Evolutionary conservation across 192 early-diverging fungal genomes (phyloP).

Genomic region (Coemansia guatemalensis): DNA sequence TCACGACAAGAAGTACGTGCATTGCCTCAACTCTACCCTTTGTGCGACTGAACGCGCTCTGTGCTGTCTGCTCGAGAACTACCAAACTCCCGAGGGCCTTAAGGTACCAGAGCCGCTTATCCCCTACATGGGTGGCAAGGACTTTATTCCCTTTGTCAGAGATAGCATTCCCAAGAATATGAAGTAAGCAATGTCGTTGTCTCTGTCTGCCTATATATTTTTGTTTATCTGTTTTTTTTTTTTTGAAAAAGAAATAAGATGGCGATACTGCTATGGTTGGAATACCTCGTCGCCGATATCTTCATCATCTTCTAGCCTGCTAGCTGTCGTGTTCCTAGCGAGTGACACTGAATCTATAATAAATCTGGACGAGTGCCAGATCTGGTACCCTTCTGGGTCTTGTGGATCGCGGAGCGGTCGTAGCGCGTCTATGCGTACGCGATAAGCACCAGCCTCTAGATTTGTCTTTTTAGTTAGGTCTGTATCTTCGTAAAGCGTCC

Average conservation of each 20-base stretch:
- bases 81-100: slow-evolving; percentile 89
- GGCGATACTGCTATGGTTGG: neutral
- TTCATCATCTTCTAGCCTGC: slow-evolving; percentile 12
- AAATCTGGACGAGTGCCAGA: slow-evolving; percentile 51
- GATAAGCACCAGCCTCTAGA: slow-evolving; percentile 34
- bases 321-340: slow-evolving; percentile 13
- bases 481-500: slow-evolving; percentile 43
- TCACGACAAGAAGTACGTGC: slow-evolving; percentile 92
- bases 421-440: slow-evolving; percentile 49
- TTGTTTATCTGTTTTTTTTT: neutral
- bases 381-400: slow-evolving; percentile 44
- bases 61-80: slow-evolving; percentile 95
- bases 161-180: slow-evolving; percentile 44
- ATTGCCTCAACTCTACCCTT: slow-evolving; percentile 96
- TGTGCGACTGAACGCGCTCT: slow-evolving; percentile 94
- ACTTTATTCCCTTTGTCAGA: slow-evolving; percentile 80
- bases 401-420: slow-evolving; percentile 44
- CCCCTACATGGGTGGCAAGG: slow-evolving; percentile 90
- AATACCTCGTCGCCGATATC: slow-evolving; percentile 11
- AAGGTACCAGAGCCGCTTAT: slow-evolving; percentile 82
- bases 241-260: neutral
- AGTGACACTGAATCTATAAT: slow-evolving; percentile 45
- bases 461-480: slow-evolving; percentile 35
- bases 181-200: slow-evolving; percentile 17
- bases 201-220: neutral